Evolutionary conservation across 495 filamentous ascomycete species (phyloP), one percentile per base, ranked within the genome.

Genomic region (Clavariopsis aquatica): DNA sequence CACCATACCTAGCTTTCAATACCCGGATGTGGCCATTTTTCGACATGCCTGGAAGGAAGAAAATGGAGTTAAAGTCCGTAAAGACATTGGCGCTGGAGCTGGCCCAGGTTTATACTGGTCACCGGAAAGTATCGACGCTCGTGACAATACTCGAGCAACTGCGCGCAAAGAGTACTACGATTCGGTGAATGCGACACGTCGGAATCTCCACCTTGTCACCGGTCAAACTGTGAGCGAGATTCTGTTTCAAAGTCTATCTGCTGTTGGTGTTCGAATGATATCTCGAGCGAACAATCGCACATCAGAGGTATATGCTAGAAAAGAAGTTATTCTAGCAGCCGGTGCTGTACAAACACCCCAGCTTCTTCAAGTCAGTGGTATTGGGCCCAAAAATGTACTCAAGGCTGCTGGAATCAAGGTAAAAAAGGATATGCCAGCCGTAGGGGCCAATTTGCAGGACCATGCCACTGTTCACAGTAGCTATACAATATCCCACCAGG

Each of bases 281-380:
- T 47, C 43, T 5, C 43, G 43, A 23, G 19, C 20, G 17, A 23
- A 47, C 19, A 47, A 47, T 23, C 15, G 43, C 20, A 47, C 15
- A 47, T 19, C 43, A n/a, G 17, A 47, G 15, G 43, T 17, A 5
- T 74, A 66, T n/a, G 83, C 82, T 0, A 75, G 71, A 6, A 79
- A 78, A 52, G 85, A 87, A 68, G 82, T 86, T 8, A 83, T 68
- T 45, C 51, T 68, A 3, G 58, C 65, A 12, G 58, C 59, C 22
- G 65, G 65, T 0, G 59, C 57, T 38, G 46, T 68, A 1, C 27
- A 43, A 10, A 62, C 65, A 3, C 65, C 65, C 1, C 52, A 63
- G 41, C 15, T 68, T 2, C 45, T 68, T 13, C 58, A 62, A 46
- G 19, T 49, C 28, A 36, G 24, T 23, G 65, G 65, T 20, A 43